Base-by-base conservation (phyloP, 805 yeast species). In the Wickerhamiella spandovensis region DNA sequence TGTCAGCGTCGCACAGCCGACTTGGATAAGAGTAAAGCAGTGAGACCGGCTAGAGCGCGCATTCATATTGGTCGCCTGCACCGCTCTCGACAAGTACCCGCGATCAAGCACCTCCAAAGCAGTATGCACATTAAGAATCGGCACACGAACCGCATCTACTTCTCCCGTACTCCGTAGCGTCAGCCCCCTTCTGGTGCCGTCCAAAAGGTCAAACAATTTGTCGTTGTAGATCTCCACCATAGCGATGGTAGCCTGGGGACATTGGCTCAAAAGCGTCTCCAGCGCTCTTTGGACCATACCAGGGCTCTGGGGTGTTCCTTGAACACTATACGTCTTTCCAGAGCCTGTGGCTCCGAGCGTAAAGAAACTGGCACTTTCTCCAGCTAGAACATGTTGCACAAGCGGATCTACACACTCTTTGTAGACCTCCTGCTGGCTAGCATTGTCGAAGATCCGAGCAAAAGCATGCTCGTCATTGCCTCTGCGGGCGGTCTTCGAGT, bases 191-290 rank as follows among this genome's bases (percentile, higher is more conserved):
- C 46, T 32, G 12, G n/a, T 43, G 12, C 32, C 35, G 25, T 59
- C 62, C 32, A 67, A 52, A 17, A 77, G 68, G 47, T 70, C 76
- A 32, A 69, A 59, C 3, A 69, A 64, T 21, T 67, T 58, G 54
- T 76, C 79, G 54, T 74, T 74, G 54, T 74, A 71, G 21, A 77
- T 65, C 56, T 77, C 81, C 59, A 73, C 74, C 66, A 75, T 72
- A 3, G 79, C 72, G n/a, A 77, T 23, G 1, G 76, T 70, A 20
- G 76, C 48, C 25, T n/a, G 24, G 4, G 25, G 23, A 9, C 39
- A 15, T 3, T n/a, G 7, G 6, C 10, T 8, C 67, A 70, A 56
- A 54, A 64, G 46, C 53, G 69, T 51, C 62, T 71, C 53, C 57
- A 63, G 10, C 53, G 66, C 60, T 60, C 67, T 48, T 59, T 68